Conservation (phyloP, 345 rosid species). For the Salix koriyanagi region DNA sequence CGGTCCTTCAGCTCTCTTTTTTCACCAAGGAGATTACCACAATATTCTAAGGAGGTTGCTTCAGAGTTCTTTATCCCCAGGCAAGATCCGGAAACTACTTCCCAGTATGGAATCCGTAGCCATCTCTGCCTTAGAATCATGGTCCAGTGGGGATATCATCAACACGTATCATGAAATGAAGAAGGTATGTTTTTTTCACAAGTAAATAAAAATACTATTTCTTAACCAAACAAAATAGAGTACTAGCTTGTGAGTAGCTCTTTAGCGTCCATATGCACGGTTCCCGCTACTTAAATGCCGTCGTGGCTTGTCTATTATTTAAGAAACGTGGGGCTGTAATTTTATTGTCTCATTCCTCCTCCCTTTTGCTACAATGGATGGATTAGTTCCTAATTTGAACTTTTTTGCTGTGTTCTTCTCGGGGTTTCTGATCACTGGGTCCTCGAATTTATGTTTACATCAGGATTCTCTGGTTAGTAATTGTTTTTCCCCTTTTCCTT, state of each 20-base stretch:
- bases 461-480: background rate
- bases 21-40: conserved; percentile 50
- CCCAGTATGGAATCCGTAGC: conserved; percentile 38
- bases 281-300: background rate
- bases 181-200: conserved; percentile 19
- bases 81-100: conserved; percentile 25
- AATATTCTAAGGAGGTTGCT: conserved; percentile 36
- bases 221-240: background rate
- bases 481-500: background rate
- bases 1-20: conserved; percentile 51
- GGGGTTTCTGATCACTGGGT: background rate
- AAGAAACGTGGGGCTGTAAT: background rate
- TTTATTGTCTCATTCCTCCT: background rate
- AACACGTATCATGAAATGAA: conserved; percentile 50
- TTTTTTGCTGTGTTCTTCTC: background rate
- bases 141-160: conserved; percentile 19
- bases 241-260: background rate
- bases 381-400: background rate
- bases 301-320: background rate
- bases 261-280: background rate
- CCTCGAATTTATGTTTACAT: background rate
- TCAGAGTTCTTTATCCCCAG: conserved; percentile 37
- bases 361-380: background rate
- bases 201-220: background rate
- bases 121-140: conserved; percentile 26